These are phyloP conservation scores for Posidonia australis DNA, from an alignment of 106 monocot genomes.

Conservation along the genomic window DNA sequence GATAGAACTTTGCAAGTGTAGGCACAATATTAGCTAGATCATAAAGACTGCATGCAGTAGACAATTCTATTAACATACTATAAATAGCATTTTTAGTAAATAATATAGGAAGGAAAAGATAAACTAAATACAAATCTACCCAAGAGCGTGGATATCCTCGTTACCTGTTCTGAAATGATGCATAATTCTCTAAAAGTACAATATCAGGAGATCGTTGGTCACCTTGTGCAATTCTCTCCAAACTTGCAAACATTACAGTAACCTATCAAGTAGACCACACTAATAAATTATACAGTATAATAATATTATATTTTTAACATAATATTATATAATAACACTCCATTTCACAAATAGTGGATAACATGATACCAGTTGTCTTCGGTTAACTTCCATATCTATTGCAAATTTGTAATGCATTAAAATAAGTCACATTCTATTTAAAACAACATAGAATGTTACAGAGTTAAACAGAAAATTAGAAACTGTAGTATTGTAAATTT, in stretches of 20 bases:
- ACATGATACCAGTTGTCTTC: neutral
- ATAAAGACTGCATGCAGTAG: conserved; percentile 68
- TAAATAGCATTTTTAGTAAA: neutral
- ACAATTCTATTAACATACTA: neutral
- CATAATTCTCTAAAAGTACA: conserved; percentile 90
- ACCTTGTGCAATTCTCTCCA: conserved; percentile 93
- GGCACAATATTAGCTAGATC: conserved; percentile 95
- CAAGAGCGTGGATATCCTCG: too few species aligned
- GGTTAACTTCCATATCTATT: neutral
- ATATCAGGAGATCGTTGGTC: conserved; percentile 79
- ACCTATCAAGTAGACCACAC: conserved; percentile 32
- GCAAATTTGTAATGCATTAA: neutral
- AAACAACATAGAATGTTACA: too few species aligned
- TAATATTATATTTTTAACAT: too few species aligned
- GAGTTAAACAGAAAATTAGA: too few species aligned
- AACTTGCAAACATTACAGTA: conserved; percentile 79
- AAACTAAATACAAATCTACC: too few species aligned
- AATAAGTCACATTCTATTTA: neutral
- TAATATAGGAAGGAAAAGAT: neutral
- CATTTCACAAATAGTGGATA: neutral
- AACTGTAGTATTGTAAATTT: too few species aligned
- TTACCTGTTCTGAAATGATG: conserved; percentile 97
- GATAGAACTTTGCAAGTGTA: conserved; percentile 92
- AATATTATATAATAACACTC: too few species aligned
- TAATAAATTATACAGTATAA: too few species aligned